A percentile compares a stretch with the other conserved stretches of the same genome.
phyloP scores from a whole-genome alignment of 1,139 yeast genomes.

The Hanseniaspora sp. region DNA sequence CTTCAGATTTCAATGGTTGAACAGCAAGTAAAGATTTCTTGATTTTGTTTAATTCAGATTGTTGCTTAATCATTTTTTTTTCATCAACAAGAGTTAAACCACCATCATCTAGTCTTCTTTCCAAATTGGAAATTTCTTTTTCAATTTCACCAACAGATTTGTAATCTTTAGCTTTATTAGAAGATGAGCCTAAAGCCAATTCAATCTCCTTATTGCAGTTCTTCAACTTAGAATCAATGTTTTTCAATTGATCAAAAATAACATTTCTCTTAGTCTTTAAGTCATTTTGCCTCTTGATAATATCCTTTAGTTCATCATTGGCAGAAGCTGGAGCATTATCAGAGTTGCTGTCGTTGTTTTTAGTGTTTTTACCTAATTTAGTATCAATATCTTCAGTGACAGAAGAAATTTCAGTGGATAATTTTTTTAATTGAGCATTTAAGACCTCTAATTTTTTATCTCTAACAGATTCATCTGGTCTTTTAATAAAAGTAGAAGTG shows the following conservation, averaged over 20 bases:
- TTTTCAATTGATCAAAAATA: conserved; percentile 62
- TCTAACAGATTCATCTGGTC: conserved; percentile 55
- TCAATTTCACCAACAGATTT: conserved; percentile 73
- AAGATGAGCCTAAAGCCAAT: conserved; percentile 36
- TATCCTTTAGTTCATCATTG: conserved; percentile 51
- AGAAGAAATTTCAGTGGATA: conserved; percentile 38
- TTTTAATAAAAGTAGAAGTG: conserved; percentile 40
- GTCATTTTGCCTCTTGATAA: conserved; percentile 57
- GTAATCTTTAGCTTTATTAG: conserved; percentile 54
- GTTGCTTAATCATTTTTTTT: conserved; percentile 74
- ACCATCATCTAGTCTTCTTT: conserved; percentile 68
- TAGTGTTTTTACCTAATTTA: conserved; percentile 36
- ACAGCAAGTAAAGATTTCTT: conserved; percentile 68
- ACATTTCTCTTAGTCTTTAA: conserved; percentile 59
- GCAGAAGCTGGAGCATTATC: background rate
- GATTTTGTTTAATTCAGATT: conserved; percentile 69
- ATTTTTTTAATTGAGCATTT: conserved; percentile 57
- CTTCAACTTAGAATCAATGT: conserved; percentile 60
- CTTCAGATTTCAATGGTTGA: conserved; percentile 63
- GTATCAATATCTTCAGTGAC: conserved; percentile 31
- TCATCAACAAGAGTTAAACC: conserved; percentile 82
- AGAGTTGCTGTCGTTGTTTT: conserved; percentile 43
- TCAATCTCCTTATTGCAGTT: conserved; percentile 68
- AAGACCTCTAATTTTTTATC: conserved; percentile 51
- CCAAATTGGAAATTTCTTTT: conserved; percentile 56